Base-by-base conservation (phyloP, 495 filamentous ascomycete genomes). In the Penicillium egyptiacum region DNA sequence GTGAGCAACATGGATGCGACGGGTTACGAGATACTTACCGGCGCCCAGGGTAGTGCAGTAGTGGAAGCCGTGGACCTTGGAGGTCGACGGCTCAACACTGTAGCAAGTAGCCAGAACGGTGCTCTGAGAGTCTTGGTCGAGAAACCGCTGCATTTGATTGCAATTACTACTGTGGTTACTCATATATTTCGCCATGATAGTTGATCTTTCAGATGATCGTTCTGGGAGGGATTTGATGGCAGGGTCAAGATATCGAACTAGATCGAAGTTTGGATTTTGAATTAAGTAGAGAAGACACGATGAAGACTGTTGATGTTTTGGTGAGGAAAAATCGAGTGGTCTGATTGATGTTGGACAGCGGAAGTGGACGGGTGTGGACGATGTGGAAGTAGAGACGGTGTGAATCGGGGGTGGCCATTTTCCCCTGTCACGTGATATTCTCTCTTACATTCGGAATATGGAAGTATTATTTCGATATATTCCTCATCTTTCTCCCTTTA, bases 31-130 rank as follows among this genome's bases (percentile, higher is more conserved):
- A 31, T 26, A 61, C 79, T 66, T 79, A 88, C 85, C 89, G 76
- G 85, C 81, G 71, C 87, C 85, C 77, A 82, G 80, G 73, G 90
- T 92, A 88, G 91, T 88, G 84, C 87, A 93, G 84, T 96, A 97
- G 78, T 96, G 92, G 78, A 94, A 91, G 58, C 88, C 88, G 67
- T 87, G 83, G 62, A 94, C 82, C 56, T 81, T 72, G 54, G 76
- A 72, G 58, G 80, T 79, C 55, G 60, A 71, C 51, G 77, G 68
- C 58, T 80, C 73, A 63, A 86, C 84, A 58, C 75, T 78, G 78
- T 96, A 97, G 81, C 89, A 92, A 72, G 86, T 91, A 73, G 92
- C 92, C 71, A 90, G 84, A 70, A 92, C 83, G 67, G 86, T 87
- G 73, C 79, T 76, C 69, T 81, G 78, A 46, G 78, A 70, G 64